phyloP scores from a whole-genome alignment of 2,329 filamentous ascomycete genomes.

The Penicillium paneum region DNA sequence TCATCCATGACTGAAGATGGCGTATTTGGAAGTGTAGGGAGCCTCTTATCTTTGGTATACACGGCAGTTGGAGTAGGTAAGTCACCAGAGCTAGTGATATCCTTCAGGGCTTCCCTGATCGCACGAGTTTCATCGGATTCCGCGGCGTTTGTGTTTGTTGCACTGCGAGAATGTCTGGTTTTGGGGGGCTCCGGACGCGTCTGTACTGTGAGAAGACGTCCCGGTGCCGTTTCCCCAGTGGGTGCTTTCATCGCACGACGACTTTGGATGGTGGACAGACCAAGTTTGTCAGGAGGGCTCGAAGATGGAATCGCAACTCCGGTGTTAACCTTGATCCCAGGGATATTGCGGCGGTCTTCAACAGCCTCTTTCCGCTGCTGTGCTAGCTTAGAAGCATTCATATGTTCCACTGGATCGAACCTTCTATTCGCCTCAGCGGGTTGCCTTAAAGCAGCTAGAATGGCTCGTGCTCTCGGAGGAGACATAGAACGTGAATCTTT shows the following conservation, averaged over 20 bases:
- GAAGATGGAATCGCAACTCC: constrained; percentile 4
- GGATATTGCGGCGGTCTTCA: constrained; percentile 14
- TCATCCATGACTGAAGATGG: constrained; percentile 47
- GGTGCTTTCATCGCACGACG: constrained; percentile 37
- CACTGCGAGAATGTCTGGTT: constrained; percentile 3
- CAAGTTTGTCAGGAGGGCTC: constrained; percentile 5
- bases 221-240: constrained; percentile 24
- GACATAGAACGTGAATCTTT: constrained; percentile 38
- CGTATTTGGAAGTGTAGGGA: constrained; percentile 47
- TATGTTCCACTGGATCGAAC: constrained; percentile 7
- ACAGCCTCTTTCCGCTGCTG: background rate
- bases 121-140: constrained; percentile 15
- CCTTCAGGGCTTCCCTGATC: constrained; percentile 10
- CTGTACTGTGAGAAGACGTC: constrained; percentile 30
- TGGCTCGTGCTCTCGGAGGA: constrained; percentile 35
- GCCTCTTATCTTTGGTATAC: constrained; percentile 37
- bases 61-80: constrained; percentile 27
- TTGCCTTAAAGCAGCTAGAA: constrained; percentile 39
- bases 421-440: constrained; percentile 23
- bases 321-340: constrained; percentile 15
- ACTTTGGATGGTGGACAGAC: constrained; percentile 34
- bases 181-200: constrained; percentile 18
- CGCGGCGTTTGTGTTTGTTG: constrained; percentile 10
- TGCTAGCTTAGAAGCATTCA: constrained; percentile 4
- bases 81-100: constrained; percentile 15